phyloP scores from a whole-genome alignment of 495 filamentous ascomycete species.

The Pseudotulostoma volvatum region DNA sequence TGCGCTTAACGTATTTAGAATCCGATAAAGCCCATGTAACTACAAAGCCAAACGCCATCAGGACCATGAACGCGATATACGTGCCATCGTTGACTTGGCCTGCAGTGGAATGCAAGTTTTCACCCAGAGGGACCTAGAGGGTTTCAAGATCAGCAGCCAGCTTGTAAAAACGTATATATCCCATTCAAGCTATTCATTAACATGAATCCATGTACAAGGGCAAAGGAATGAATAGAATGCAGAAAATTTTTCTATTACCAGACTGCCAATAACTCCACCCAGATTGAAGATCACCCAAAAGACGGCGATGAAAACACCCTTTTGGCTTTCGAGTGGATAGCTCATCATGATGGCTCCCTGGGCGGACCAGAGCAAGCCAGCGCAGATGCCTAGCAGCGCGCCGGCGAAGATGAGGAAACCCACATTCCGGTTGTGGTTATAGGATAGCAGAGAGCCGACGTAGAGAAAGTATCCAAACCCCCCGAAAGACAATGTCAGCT shows the following conservation, averaged over 20 bases:
- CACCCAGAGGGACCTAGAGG: constrained; percentile 52
- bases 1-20: constrained; percentile 58
- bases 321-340: constrained; percentile 65
- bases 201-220: background rate
- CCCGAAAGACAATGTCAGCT: constrained; percentile 56
- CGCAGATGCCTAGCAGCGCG: constrained; percentile 51
- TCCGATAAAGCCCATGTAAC: constrained; percentile 60
- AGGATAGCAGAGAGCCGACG: constrained; percentile 58
- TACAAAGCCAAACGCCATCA: constrained; percentile 61
- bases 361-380: constrained; percentile 76
- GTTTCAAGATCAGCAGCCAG: constrained; percentile 5
- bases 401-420: constrained; percentile 44
- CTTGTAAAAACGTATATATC: constrained; percentile 2
- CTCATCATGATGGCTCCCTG: constrained; percentile 95
- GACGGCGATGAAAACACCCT: constrained; percentile 75
- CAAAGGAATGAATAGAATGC: too few species aligned
- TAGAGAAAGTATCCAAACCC: constrained; percentile 82
- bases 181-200: constrained; percentile 1
- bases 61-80: constrained; percentile 78
- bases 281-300: constrained; percentile 97
- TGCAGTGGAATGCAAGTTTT: constrained; percentile 52
- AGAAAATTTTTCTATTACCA: constrained; percentile 37
- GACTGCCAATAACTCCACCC: constrained; percentile 75
- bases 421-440: constrained; percentile 56
- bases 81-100: constrained; percentile 63